Conservation (phyloP, 2,329 filamentous ascomycete genomes). For the Colletotrichum viniferum region DNA sequence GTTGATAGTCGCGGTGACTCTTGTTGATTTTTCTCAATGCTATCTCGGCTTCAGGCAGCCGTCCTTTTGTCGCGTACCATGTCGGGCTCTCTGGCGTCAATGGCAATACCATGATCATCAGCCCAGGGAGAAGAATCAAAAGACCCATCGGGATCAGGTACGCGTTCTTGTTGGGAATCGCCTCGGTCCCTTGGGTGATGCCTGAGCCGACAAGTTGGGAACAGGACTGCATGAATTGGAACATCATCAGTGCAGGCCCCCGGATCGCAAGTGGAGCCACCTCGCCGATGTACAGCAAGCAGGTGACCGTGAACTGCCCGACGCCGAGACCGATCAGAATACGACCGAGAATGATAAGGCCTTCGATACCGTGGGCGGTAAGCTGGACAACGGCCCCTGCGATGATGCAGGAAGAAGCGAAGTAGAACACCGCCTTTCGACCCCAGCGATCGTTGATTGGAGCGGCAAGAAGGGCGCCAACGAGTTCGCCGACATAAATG, state of each 20-base stretch:
- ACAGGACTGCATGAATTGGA: conserved; percentile 35
- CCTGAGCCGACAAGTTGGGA: conserved; percentile 32
- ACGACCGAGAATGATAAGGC: conserved; percentile 25
- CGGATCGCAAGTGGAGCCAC: conserved; percentile 30
- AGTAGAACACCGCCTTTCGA: conserved; percentile 36
- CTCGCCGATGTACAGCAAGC: conserved; percentile 28
- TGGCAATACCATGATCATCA: conserved; percentile 26
- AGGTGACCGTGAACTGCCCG: conserved; percentile 27
- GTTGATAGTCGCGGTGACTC: conserved; percentile 16
- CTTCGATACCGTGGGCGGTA: background rate
- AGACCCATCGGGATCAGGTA: conserved; percentile 31
- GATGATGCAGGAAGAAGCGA: conserved; percentile 34
- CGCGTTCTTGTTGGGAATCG: conserved; percentile 26
- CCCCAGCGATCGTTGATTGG: conserved; percentile 41
- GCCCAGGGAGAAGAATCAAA: conserved; percentile 24
- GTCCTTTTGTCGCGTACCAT: conserved; percentile 36
- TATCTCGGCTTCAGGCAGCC: conserved; percentile 29
- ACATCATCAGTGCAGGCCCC: conserved; percentile 34
- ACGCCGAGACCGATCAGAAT: conserved; percentile 25
- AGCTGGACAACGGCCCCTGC: background rate
- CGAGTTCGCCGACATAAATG: conserved; percentile 43
- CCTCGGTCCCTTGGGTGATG: conserved; percentile 24
- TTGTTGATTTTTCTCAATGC: conserved; percentile 13
- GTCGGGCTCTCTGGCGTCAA: conserved; percentile 30
- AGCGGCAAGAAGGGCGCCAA: conserved; percentile 36